Conservation (phyloP, 2,329 filamentous ascomycete genomes). For the Penicillium sp. region DNA sequence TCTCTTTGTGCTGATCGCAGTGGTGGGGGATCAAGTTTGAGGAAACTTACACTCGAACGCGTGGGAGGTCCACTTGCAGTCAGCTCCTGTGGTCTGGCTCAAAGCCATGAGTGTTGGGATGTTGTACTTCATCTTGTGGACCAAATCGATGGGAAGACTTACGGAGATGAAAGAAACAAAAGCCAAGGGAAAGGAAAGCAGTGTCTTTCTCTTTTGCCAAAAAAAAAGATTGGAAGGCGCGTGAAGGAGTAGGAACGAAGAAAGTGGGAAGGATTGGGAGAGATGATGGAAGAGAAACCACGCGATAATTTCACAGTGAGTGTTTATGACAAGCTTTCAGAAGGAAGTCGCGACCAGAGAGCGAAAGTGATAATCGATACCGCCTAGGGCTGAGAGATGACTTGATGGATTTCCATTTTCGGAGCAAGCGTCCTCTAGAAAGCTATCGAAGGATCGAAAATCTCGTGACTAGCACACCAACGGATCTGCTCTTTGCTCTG, state of each 20-base stretch:
- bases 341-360: neutral
- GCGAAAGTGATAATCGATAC: too few species aligned
- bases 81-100: conserved; percentile 23
- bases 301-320: neutral
- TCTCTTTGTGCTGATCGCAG: neutral
- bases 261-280: neutral
- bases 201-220: neutral
- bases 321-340: neutral
- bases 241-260: neutral
- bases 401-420: too few species aligned
- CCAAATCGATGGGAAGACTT: neutral
- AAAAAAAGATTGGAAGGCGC: neutral
- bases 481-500: neutral
- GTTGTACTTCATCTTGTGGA: conserved; percentile 32
- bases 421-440: neutral
- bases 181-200: neutral
- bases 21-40: neutral
- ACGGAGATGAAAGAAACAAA: neutral
- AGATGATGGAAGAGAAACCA: neutral
- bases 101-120: conserved; percentile 34
- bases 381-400: too few species aligned
- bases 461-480: neutral
- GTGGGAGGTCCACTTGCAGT: conserved; percentile 21
- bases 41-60: conserved; percentile 27
- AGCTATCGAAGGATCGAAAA: neutral